Base-by-base conservation (phyloP, 1,284 basidiomycete genomes). In the Trametes hirsuta region DNA sequence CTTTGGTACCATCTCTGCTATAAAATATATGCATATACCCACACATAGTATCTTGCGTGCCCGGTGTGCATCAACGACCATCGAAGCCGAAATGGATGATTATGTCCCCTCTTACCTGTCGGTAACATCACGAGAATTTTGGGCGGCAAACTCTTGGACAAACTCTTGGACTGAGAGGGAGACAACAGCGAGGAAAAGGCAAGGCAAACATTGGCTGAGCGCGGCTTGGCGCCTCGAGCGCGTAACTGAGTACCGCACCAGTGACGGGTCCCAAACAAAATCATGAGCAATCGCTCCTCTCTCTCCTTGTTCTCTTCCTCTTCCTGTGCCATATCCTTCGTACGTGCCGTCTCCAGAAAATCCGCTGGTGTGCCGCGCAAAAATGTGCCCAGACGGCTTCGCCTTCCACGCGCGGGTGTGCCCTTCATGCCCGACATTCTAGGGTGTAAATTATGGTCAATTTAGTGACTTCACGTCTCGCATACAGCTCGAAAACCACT, bases 201-300 rank as follows among this genome's bases (percentile, higher is more conserved):
- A 47, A 12, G 39, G 39, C 39, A 40, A 11, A 12, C 39, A 40
- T 40, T 40, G 14, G n/a, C 39, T 40, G 39, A 12, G 39, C 12
- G 44, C 3, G 9, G 36, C 22, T 34, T 15, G 47, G 47, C 55
- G 55, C 34, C 40, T 41, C 37, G 12, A 14, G 4, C 11, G 15
- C 24, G 41, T 25, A 30, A 52, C 37, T 52, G 55, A 52, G 56
- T 58, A 58, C 56, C 56, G 49, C 49, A 52, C 56, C 56, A 22
- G 56, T 58, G 56, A 58, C 44, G 45, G 55, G 50, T 51, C 49
- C 45, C 22, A 41, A 47, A 45, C 47, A 47, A 50, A 58, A 14
- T 8, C 56, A 57, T 25, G 34, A 36, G 15, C 18, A 6, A 14
- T 14, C 48, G 36, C 36, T 25, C 14, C 4, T 37, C 44, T 11